Evolutionary conservation across 352 stramenopile species (phyloP).

Genomic region (Phytophthora boehmeriae): DNA sequence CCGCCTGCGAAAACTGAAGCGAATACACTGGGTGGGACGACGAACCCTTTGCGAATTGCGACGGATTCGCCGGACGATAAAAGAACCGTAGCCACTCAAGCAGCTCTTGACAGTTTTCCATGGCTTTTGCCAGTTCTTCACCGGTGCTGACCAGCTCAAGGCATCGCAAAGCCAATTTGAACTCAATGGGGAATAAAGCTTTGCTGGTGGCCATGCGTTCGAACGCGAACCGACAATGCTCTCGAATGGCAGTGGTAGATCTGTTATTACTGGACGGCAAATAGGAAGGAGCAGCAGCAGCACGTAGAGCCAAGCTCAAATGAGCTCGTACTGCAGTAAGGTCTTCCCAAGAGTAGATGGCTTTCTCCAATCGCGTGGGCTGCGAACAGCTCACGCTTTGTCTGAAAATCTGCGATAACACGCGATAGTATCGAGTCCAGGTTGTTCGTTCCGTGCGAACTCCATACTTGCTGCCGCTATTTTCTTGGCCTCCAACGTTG

Average conservation of each 20-base stretch:
- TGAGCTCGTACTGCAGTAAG: conserved; percentile 43
- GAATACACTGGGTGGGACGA: conserved; percentile 65
- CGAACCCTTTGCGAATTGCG: conserved; percentile 52
- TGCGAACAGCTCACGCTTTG: conserved; percentile 24
- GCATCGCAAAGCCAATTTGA: conserved; percentile 57
- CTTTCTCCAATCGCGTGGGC: conserved; percentile 40
- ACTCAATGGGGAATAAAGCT: conserved; percentile 65
- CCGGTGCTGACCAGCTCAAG: conserved; percentile 42
- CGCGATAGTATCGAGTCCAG: conserved; percentile 38
- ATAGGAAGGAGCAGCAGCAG: conserved; percentile 29
- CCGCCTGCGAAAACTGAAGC: conserved; percentile 44
- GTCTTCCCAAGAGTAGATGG: conserved; percentile 46
- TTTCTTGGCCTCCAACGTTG: conserved; percentile 13
- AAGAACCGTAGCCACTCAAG: conserved; percentile 68
- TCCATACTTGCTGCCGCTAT: conserved; percentile 9
- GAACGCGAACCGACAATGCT: conserved; percentile 38
- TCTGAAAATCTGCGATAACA: conserved; percentile 31
- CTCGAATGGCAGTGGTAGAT: conserved; percentile 26
- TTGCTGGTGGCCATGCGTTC: conserved; percentile 45
- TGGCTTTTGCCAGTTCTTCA: conserved; percentile 33
- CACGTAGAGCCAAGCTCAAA: conserved; percentile 44
- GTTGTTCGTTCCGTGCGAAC: conserved; percentile 17
- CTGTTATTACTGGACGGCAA: conserved; percentile 19
- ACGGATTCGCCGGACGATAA: conserved; percentile 66
- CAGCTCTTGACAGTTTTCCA: conserved; percentile 39